Base-by-base conservation (phyloP, 352 stramenopile species). In the Thalassiosira hispida region DNA sequence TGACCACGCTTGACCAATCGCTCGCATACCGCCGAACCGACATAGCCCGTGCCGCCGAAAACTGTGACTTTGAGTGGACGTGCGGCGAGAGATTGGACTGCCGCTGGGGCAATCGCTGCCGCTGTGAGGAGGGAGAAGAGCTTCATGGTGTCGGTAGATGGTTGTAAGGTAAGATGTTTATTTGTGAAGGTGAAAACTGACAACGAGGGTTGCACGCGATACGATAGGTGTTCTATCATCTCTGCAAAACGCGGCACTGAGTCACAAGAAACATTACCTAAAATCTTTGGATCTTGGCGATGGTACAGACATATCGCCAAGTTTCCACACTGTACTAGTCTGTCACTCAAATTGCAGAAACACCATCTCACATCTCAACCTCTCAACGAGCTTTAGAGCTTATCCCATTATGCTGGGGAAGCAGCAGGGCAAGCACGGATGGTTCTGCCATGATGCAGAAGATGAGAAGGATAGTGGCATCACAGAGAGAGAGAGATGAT, bases 11-110 rank as follows among this genome's bases (percentile, higher is more conserved):
- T 70, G 5, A 84, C 40, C 11, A 87, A 65, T 25, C 80, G 63
- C 46, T 87, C 80, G 63, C 80, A 87, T 1, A 87, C 80, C 18
- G 64, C 69, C 0, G 70, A 83, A 31, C 80, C 80, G 14, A 87
- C 80, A 56, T 87, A 87, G 18, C 80, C 80, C 0, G 80, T 87
- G 1, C 80, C 80, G 16, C 77, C 77, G 27, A 85, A 85, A 14
- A 85, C 77, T 8, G 73, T 78, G 0, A 85, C 77, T 51, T 56
- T 65, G 6, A 80, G 38, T 3, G 70, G 70, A 53, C 62, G 56
- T 5, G 71, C 25, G 22, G 72, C 62, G 62, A 73, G 56, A 22
- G 72, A 75, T 33, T 40, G 20, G 35, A 53, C 55, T 22, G 55
- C n/a, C 4, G 23, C 46, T 16, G 62, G 53, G 7, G 65, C 67